Base-by-base conservation (phyloP, 768 basidiomycete genomes). In the Amanita exitialis region DNA sequence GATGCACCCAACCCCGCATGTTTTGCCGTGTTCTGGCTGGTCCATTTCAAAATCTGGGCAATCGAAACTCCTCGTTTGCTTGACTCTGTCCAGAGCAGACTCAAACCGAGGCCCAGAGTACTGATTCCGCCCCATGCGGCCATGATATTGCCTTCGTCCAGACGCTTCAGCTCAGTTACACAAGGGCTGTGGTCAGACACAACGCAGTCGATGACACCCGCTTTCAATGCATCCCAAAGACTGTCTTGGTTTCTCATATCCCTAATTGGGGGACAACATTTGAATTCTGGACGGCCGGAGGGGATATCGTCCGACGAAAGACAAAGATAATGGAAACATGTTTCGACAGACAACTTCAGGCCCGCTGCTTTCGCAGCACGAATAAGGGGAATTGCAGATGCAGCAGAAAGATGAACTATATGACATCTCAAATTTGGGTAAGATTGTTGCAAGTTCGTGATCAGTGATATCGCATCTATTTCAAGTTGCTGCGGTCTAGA, bases 121-220 rank as follows among this genome's bases (percentile, higher is more conserved):
- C 86, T 87, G 56, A 99, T 90, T 0, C 95, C 95, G 37, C 95
- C 95, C 95, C 95, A 97, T 0, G 94, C 90, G 18, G 70, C 65
- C 84, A 96, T 88, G 54, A 97, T 74, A 60, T 93, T 77, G 1
- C 92, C 89, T 38, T 77, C 75, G 25, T 83, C 82, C 32, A 82
- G 64, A 54, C 76, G 77, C 71, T 98, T 99, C 53, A 99, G 69
- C 58, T 83, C 80, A 20, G 78, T 69, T 10, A 87, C 74, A 65
- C 94, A 97, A 13, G 94, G 94, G 56, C 90, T 93, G 62, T 99
- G 95, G 68, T 99, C 95, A 48, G 92, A 95, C 6, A 98, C 93
- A 48, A 98, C 82, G 61, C 78, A 93, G 66, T 96, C 90, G 58
- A 99, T 92, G 37, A 81, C 72, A 2, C 89, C 93, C 42, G 85